These are phyloP conservation scores for Cercospora berteroae DNA, from an alignment of 2,329 filamentous ascomycete genomes.

Conservation along the genomic window DNA sequence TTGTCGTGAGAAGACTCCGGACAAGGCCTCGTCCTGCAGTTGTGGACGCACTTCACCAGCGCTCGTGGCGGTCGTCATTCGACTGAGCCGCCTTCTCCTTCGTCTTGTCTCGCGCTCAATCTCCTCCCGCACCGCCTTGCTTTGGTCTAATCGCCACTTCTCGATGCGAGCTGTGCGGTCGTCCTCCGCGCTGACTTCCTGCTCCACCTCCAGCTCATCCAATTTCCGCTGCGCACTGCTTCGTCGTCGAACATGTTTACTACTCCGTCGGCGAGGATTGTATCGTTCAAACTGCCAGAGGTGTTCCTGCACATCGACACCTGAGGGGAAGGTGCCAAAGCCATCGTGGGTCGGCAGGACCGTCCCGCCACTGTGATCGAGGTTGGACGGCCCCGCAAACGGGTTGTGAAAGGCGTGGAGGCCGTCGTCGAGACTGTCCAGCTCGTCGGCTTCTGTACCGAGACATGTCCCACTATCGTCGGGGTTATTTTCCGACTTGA, in stretches of 20 bases:
- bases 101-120: conserved; percentile 78
- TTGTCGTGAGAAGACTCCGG: conserved; percentile 21
- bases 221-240: conserved; percentile 59
- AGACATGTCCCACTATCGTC: conserved; percentile 45
- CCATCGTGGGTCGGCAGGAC: conserved; percentile 92
- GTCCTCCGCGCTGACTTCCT: conserved; percentile 56
- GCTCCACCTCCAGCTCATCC: conserved; percentile 54
- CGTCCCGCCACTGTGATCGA: conserved; percentile 59
- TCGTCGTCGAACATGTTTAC: conserved; percentile 51
- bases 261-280: conserved; percentile 65
- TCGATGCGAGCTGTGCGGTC: conserved; percentile 85
- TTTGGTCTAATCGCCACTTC: conserved; percentile 88
- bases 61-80: conserved; percentile 45
- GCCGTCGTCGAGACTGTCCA: conserved; percentile 91
- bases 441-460: conserved; percentile 47
- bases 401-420: conserved; percentile 79
- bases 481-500: conserved; percentile 54
- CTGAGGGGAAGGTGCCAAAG: conserved; percentile 70
- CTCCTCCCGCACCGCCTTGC: conserved; percentile 77
- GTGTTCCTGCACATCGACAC: conserved; percentile 69
- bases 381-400: conserved; percentile 45
- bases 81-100: conserved; percentile 61
- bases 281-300: conserved; percentile 85
- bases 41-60: conserved; percentile 14
- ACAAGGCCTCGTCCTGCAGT: conserved; percentile 22